Percentiles rank a stretch among this genome's conserved stretches.
phyloP scores from a whole-genome alignment of 208 protist genomes.

The Leishmania arabica region DNA sequence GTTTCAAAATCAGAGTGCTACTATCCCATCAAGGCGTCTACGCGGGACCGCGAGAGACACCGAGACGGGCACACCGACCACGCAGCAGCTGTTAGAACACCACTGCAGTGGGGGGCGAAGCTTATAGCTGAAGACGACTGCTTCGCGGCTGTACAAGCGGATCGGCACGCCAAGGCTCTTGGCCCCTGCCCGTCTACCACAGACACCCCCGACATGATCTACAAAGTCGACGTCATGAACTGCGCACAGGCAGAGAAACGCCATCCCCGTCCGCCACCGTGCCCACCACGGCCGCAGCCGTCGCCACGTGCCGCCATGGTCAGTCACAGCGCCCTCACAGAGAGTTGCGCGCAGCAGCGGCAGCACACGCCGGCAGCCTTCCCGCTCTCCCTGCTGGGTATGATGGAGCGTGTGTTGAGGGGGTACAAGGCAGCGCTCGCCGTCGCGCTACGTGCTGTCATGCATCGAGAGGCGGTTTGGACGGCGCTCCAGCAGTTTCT shows the following conservation, averaged over 20 bases:
- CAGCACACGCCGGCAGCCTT: not conserved
- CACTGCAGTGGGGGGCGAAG: not conserved
- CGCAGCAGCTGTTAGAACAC: not conserved
- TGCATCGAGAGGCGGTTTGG: conserved; percentile 34
- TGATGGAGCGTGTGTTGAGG: conserved; percentile 8
- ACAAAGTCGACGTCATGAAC: not conserved
- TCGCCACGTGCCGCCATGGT: not conserved
- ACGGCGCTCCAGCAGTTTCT: conserved; percentile 28
- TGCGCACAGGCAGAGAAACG: not conserved
- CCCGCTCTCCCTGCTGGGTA: not conserved
- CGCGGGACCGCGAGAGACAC: not conserved
- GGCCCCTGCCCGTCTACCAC: not conserved
- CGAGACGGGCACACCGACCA: not conserved
- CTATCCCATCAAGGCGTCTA: not conserved
- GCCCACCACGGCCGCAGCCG: not conserved
- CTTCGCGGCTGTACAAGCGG: not conserved
- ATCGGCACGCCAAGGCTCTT: not conserved
- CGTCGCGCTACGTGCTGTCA: conserved; percentile 12
- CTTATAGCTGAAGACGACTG: not conserved
- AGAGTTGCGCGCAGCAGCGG: not conserved
- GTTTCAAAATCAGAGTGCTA: not conserved
- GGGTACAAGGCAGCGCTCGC: conserved; percentile 12
- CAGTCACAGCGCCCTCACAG: not conserved
- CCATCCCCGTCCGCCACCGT: not conserved
- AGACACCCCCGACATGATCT: not conserved